Evolutionary conservation across 2,329 filamentous ascomycete species (phyloP), one percentile per base, ranked within the genome.

Genomic region (Pyricularia sp.): DNA sequence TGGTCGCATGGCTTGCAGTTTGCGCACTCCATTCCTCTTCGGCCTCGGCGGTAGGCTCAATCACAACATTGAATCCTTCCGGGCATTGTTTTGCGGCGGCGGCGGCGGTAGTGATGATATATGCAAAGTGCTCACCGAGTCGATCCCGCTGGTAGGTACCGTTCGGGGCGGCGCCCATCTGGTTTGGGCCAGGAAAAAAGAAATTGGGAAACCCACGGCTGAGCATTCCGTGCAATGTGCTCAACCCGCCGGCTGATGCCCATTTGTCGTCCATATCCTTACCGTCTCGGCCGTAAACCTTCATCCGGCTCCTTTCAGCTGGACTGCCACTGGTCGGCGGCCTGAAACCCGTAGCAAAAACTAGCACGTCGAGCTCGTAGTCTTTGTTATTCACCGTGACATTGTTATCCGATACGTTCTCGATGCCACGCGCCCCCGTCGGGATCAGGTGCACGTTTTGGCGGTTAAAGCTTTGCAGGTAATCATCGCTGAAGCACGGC

Each of bases 401-500:
- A 2, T 75, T 70, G 3, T 82, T 78, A 2, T 87, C 75, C 7
- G 86, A 85, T 70, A 81, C 79, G 4, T 84, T 85, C 33, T 84
- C 76, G 58, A 61, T 61, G 23, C 58, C 58, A 3, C 58, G 58
- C 58, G 58, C 4, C 58, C 58, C 58, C 0, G 86, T 90, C 73
- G 90, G 86, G 20, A 90, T 79, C 0, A 91, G 82, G 6, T 81
- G 80, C 3, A 91, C 88, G 72, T 88, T 84, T 0, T 80, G 76
- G 33, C 73, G 74, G 76, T 91, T 91, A 81, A 90, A 90, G 0
- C 83, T 72, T 2, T 79, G 73, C 0, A 90, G 81, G 72, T 88
- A 90, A 5, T 83, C 80, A 72, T 90, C 85, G 75, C 86, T 85
- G 76, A 89, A 90, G 59, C 80, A 83, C 0, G 88, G 87, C 0